A percentile compares a stretch with the other conserved stretches of the same genome.
Conservation (phyloP, 2,329 filamentous ascomycete species). For the Cercospora sesami region DNA sequence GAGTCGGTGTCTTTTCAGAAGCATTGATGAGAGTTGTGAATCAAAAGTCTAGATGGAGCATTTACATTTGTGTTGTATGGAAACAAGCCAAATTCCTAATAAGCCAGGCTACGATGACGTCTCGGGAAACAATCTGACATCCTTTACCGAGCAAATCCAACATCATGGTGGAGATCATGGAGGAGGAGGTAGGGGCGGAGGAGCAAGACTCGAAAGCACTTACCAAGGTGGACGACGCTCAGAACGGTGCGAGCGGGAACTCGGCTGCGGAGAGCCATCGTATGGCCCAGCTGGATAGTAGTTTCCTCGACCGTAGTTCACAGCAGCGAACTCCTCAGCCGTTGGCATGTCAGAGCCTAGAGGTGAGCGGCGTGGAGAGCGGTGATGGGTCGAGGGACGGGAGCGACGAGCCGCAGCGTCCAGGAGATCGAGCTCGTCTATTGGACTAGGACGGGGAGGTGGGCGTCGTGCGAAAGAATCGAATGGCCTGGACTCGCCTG, state of each 20-base stretch:
- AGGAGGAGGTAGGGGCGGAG: not conserved
- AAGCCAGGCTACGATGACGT: not conserved
- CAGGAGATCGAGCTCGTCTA: constrained; percentile 7
- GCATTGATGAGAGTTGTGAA: not conserved
- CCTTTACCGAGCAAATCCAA: not conserved
- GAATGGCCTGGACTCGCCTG: constrained; percentile 5
- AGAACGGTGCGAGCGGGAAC: not conserved
- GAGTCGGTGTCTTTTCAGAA: not conserved
- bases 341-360: not conserved
- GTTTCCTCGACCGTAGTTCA: not conserved
- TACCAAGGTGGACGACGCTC: constrained; percentile 4
- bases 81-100: not conserved
- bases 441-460: not conserved
- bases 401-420: constrained; percentile 3
- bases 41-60: not conserved
- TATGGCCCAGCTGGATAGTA: not conserved
- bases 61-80: not conserved
- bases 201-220: not conserved
- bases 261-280: not conserved
- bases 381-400: not conserved
- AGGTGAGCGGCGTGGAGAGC: not conserved
- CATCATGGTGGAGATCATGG: not conserved
- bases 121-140: not conserved
- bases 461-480: constrained; percentile 1
- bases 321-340: not conserved